A percentile compares a stretch with the other conserved stretches of the same genome.
phyloP scores from a whole-genome alignment of 1,284 basidiomycete genomes.

The Hemileia vastatrix region DNA sequence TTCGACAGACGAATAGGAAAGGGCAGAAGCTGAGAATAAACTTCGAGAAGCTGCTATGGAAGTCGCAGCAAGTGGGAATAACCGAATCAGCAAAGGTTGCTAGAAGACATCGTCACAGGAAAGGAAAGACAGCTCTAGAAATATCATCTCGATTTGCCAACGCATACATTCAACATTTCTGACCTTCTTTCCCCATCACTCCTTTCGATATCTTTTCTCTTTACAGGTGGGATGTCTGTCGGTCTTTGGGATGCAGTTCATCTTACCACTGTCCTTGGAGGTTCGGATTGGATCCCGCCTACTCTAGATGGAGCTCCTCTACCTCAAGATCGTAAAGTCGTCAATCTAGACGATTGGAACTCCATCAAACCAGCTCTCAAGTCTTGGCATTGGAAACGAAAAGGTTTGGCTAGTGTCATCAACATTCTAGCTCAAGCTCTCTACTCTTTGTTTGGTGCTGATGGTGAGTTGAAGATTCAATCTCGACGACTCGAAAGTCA shows the following conservation, averaged over 20 bases:
- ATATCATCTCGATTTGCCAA: too few species aligned
- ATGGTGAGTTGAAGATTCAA: too few species aligned
- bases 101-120: too few species aligned
- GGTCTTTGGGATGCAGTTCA: conserved; percentile 76
- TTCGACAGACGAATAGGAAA: too few species aligned
- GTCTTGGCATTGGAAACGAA: conserved; percentile 74
- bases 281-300: conserved; percentile 33
- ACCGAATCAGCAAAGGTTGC: too few species aligned
- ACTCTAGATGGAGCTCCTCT: background rate
- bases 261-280: conserved; percentile 56
- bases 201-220: background rate
- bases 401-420: conserved; percentile 67
- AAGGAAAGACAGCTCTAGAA: too few species aligned
- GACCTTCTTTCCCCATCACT: background rate
- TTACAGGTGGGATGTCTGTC: conserved; percentile 96
- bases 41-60: too few species aligned
- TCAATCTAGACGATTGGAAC: conserved; percentile 55
- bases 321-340: conserved; percentile 23
- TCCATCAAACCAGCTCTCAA: conserved; percentile 54
- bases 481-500: too few species aligned
- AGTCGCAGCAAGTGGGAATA: too few species aligned
- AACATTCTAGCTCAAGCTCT: conserved; percentile 83
- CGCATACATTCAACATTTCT: background rate
- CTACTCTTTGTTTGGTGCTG: conserved; percentile 84
- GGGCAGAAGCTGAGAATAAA: too few species aligned